A percentile compares a stretch with the other conserved stretches of the same genome.
These are phyloP conservation scores for Dactylorhiza incarnata DNA, from an alignment of 106 monocot genomes.

Conservation along the genomic window DNA sequence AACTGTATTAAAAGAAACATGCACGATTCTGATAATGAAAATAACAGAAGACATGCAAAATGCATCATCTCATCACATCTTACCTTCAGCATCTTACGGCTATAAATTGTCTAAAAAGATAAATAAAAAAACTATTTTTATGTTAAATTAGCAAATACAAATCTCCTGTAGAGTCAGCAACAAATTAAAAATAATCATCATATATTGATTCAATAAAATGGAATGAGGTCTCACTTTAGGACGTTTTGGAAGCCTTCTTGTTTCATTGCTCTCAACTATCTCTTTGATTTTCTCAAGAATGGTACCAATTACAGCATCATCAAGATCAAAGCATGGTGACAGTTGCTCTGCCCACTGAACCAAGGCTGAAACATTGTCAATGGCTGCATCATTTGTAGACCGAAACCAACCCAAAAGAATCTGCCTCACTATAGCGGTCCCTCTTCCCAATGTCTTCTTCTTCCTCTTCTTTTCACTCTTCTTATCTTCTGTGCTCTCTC, in stretches of 20 bases:
- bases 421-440: conserved; percentile 54
- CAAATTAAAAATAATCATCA: no score
- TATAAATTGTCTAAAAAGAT: no score
- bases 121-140: no score
- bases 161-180: no score
- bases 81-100: no score
- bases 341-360: conserved; percentile 35
- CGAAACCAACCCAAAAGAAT: conserved; percentile 31
- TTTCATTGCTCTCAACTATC: conserved; percentile 93
- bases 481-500: conserved; percentile 51
- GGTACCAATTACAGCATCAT: conserved; percentile 24
- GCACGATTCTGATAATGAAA: no score
- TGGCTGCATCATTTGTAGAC: conserved; percentile 6
- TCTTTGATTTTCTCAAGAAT: conserved; percentile 66
- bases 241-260: conserved; percentile 93
- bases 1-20: no score
- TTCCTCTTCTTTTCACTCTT: conserved; percentile 77
- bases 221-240: conserved; percentile 62
- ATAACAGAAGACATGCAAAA: no score
- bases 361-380: conserved; percentile 27
- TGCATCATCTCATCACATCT: no score
- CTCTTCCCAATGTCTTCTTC: conserved; percentile 72
- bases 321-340: conserved; percentile 58
- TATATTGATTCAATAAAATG: no score
- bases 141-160: no score